Evolutionary conservation across 192 early-diverging fungal species (phyloP).

Genomic region (Podila verticillata): DNA sequence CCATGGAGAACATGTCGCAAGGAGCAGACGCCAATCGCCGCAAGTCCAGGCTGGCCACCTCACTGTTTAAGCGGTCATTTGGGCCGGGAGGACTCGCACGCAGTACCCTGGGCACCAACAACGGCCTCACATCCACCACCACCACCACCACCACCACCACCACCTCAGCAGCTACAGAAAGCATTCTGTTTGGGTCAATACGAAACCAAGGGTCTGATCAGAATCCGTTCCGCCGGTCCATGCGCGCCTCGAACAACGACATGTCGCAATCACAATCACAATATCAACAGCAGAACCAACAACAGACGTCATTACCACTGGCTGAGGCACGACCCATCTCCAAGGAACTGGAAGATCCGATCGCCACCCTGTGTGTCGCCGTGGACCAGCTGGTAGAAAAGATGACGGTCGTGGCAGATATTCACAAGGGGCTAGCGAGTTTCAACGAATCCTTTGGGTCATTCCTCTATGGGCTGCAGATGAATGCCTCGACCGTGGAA

Average conservation of each 20-base stretch:
- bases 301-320: background rate
- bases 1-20: conserved; percentile 6
- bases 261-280: background rate
- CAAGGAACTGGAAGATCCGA: conserved; percentile 12
- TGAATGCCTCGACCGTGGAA: conserved; percentile 31
- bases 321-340: conserved; percentile 24
- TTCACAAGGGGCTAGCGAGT: conserved; percentile 38
- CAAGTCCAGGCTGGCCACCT: conserved; percentile 35
- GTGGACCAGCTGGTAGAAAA: conserved; percentile 43
- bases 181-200: conserved; percentile 20
- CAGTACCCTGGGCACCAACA: background rate
- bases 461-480: conserved; percentile 45
- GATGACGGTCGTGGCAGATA: conserved; percentile 37
- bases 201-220: conserved; percentile 11
- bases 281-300: conserved; percentile 3
- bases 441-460: conserved; percentile 50
- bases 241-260: conserved; percentile 12
- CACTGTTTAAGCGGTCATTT: conserved; percentile 30
- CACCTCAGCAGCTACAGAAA: background rate
- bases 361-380: conserved; percentile 21
- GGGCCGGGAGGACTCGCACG: conserved; percentile 14
- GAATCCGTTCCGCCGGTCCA: conserved; percentile 27
- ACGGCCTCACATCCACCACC: background rate
- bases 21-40: conserved; percentile 18
- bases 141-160: background rate